Evolutionary conservation across 306 rosid genomes (phyloP).

Genomic region (Trifolium pratense): DNA sequence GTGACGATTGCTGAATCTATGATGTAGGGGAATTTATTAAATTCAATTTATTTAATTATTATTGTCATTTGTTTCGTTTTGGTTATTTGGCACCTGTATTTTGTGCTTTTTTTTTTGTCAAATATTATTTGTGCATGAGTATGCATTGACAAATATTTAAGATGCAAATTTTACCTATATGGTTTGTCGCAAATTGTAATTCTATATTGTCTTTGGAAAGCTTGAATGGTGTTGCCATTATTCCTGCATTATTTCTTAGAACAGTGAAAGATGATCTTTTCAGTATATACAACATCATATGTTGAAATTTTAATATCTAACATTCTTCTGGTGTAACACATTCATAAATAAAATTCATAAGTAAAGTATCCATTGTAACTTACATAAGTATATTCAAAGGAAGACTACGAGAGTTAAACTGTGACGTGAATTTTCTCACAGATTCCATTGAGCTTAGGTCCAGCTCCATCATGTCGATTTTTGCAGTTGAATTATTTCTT

Average conservation of each 20-base stretch:
- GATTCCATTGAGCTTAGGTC: conserved; percentile 76
- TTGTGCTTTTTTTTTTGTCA: no score
- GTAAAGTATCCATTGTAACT: conserved; percentile 27
- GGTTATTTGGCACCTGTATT: no score
- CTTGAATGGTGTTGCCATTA: conserved; percentile 66
- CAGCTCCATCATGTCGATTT: conserved; percentile 75
- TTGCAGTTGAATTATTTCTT: conserved; percentile 70
- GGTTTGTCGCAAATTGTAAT: conserved; percentile 84
- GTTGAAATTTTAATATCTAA: conserved; percentile 60
- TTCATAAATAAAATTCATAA: background rate
- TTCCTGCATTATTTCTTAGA: conserved; percentile 89
- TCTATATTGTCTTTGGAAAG: conserved; percentile 81
- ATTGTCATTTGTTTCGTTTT: no score
- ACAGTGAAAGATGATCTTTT: background rate
- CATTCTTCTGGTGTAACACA: conserved; percentile 17
- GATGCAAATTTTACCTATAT: conserved; percentile 55
- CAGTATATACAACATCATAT: no score
- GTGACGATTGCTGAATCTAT: no score
- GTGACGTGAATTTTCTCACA: conserved; percentile 68
- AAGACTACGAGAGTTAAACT: conserved; percentile 55
- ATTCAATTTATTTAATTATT: no score
- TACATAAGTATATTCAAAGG: conserved; percentile 84
- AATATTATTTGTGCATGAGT: no score
- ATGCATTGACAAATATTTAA: background rate
- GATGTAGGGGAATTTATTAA: no score